Base-by-base conservation (phyloP, 1,139 yeast genomes). In the Saccharomyces hybrid region DNA sequence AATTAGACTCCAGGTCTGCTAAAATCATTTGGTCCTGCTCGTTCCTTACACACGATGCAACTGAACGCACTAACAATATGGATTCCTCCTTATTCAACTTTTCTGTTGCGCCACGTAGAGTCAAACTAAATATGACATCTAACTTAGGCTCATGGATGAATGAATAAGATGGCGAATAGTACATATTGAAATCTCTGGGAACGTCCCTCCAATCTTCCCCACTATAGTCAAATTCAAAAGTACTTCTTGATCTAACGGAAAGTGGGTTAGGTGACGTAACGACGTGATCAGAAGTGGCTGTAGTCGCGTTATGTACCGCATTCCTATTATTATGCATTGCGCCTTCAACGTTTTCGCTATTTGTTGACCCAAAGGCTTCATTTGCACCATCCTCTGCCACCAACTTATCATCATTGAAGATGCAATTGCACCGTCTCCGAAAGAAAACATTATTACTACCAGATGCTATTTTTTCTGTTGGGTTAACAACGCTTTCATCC, bases 181-280 rank as follows among this genome's bases (percentile, higher is more conserved):
- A 67, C n/a, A 67, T 67, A 62, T 84, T 84, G 1, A 70, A 72
- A 2, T 81, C 87, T 50, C 88, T 70, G 0, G 87, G 86, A 5
- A 82, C 73, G 67, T 84, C 90, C 60, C 87, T 72, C 88, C 89
- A 83, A 65, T 84, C 90, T 49, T 80, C 73, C 0, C 87, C 88
- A 51, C 73, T 66, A 38, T 78, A 79, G 63, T 82, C 87, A 65
- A 80, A 79, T 51, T 79, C 82, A 32, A 78, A 59, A 6, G 60
- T 56, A 4, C 62, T 59, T 30, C 59, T 59, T 1, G 76, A 66
- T 56, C 80, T 64, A 0, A 74, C 69, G 0, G 79, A 78, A 7
- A 70, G 63, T 1, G 74, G 71, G 4, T 55, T 59, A 5, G 56
- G 54, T 23, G 50, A 52, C 4, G 58, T 26, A 7, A 57, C 11